phyloP scores from a whole-genome alignment of 306 rosid species.

The Prunus salicina region DNA sequence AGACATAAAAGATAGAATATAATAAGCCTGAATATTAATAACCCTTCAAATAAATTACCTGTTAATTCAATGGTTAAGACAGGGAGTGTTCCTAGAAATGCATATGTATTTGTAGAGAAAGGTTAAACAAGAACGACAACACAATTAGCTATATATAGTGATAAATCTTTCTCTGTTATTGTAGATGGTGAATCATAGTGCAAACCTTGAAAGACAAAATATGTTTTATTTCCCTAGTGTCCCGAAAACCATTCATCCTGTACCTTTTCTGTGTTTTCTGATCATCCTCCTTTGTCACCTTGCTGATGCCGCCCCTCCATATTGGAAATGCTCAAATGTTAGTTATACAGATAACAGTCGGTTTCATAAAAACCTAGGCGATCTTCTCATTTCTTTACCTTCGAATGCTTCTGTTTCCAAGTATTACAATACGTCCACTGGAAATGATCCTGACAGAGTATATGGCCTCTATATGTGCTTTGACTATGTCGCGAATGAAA shows the following conservation, averaged over 20 bases:
- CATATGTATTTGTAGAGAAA: too few relatives aligned
- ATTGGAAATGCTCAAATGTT: background rate
- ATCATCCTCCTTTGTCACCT: background rate
- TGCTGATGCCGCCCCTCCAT: slow-evolving; percentile 6
- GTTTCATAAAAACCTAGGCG: background rate
- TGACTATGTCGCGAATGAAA: background rate
- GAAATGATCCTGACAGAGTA: background rate
- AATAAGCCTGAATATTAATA: too few relatives aligned
- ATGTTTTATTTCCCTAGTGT: background rate
- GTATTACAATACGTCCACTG: background rate
- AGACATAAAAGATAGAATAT: too few relatives aligned
- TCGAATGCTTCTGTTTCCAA: slow-evolving; percentile 2
- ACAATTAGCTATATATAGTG: too few relatives aligned
- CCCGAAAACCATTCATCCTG: background rate
- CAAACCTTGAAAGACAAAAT: background rate
- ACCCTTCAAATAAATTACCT: too few relatives aligned
- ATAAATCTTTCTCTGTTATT: too few relatives aligned
- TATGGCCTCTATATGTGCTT: slow-evolving; percentile 21
- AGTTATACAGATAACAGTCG: background rate
- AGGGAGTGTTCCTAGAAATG: too few relatives aligned
- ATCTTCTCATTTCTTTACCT: background rate
- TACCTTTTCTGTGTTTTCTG: background rate
- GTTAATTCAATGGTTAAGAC: too few relatives aligned
- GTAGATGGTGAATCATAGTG: too few relatives aligned
- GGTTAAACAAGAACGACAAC: too few relatives aligned